A percentile compares a stretch with the other conserved stretches of the same genome.
These are phyloP conservation scores for Prasinococcaceae sp. DNA, from an alignment of 139 green algal species.

Conservation along the genomic window DNA sequence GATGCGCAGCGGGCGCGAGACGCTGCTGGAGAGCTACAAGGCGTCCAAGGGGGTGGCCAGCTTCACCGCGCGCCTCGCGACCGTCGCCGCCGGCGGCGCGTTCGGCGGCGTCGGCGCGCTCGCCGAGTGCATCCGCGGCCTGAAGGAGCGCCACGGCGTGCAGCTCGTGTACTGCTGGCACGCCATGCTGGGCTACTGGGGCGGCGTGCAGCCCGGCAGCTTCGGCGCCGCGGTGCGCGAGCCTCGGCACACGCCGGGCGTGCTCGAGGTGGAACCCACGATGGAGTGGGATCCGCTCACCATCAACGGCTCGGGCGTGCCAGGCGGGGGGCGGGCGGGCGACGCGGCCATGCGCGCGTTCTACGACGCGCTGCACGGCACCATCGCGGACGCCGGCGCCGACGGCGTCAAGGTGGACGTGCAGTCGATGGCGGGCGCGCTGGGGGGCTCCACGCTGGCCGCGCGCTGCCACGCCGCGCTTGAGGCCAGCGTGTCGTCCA, in stretches of 20 bases:
- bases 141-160: slow-evolving; percentile 3
- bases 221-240: too few relatives aligned
- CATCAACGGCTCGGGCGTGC: slow-evolving; percentile 46
- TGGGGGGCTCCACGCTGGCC: slow-evolving; percentile 44
- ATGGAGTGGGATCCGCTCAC: slow-evolving; percentile 45
- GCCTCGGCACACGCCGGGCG: slow-evolving; percentile 21
- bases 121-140: neutral
- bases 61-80: too few relatives aligned
- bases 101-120: neutral
- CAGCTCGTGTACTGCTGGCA: slow-evolving; percentile 78
- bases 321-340: too few relatives aligned
- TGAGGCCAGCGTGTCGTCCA: slow-evolving; percentile 44
- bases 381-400: slow-evolving; percentile 53
- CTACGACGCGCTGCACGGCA: slow-evolving; percentile 77
- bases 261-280: slow-evolving; percentile 60
- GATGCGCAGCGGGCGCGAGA: too few relatives aligned
- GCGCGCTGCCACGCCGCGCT: slow-evolving; percentile 21
- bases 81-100: neutral
- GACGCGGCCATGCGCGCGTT: slow-evolving; percentile 41
- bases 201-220: slow-evolving; percentile 46
- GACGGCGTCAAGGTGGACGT: slow-evolving; percentile 79
- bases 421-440: slow-evolving; percentile 33
- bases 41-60: neutral
- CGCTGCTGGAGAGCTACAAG: too few relatives aligned
- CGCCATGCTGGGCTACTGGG: slow-evolving; percentile 78